Conservation (phyloP, 169 alveolate genomes). For the Plasmodium knowlesi region DNA sequence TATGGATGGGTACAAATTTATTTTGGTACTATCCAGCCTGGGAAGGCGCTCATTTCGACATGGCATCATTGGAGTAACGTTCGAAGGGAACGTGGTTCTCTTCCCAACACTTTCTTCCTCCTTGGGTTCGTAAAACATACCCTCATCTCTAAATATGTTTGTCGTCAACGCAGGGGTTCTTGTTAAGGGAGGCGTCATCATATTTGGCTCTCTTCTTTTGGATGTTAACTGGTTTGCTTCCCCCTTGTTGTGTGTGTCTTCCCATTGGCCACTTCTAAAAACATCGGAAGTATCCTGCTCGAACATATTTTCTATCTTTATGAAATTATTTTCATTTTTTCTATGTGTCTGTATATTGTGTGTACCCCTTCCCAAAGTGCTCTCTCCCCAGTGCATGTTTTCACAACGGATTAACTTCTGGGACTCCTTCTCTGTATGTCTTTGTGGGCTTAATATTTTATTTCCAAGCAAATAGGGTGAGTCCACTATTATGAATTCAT, state of each 20-base stretch:
- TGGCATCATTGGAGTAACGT: background rate
- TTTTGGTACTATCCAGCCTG: background rate
- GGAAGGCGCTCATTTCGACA: background rate
- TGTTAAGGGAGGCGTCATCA: background rate
- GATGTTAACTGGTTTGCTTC: background rate
- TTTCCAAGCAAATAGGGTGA: background rate
- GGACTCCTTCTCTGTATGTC: background rate
- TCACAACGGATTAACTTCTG: background rate
- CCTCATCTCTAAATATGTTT: background rate
- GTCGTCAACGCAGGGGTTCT: background rate
- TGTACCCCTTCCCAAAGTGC: background rate
- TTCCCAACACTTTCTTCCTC: background rate
- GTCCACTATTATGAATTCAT: background rate
- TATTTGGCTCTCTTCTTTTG: background rate
- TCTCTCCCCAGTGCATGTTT: background rate
- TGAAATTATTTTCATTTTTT: too few species aligned
- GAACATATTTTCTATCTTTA: background rate
- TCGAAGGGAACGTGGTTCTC: background rate
- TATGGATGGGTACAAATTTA: background rate
- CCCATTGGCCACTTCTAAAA: background rate
- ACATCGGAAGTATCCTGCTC: background rate
- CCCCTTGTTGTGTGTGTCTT: background rate
- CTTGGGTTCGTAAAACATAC: background rate
- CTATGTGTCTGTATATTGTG: background rate
- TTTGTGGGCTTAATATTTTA: background rate